Evolutionary conservation across 202 grass and related monocot species (phyloP), one percentile per base, ranked within the genome.

Genomic region (Panicum hallii): DNA sequence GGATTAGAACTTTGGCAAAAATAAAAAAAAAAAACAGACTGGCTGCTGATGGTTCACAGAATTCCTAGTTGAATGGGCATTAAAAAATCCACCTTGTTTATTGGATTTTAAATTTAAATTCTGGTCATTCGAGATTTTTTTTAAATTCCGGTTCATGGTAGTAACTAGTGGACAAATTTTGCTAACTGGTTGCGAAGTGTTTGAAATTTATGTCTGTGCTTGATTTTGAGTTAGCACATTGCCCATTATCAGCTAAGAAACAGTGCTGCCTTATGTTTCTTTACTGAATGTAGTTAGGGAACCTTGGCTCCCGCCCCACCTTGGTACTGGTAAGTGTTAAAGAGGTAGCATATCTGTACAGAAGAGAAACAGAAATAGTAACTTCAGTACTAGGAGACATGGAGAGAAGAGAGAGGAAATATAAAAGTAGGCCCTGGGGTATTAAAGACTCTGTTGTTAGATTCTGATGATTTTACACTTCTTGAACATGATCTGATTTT

Each of bases 401-500:
- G 42, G 20, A 26, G 20, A 70, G 11, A 15, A 77, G 40, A 77
- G 40, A 70, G 50, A 32, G 13, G 4, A 81, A 43, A 52, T 45
- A 3, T 8, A 44, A 32, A 30, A 28, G 15, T 58, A 19, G 22
- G 50, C 50, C 5, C 54, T 60, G 26, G 53, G 40, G 13, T 56
- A 13, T 44, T 34, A 17, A 19, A 43, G 15, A 69, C 16, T 61
- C 67, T 57, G 53, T 69, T 49, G 26, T 61, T 62, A 46, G 6
- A 1, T 70, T 28, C 17, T 19, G 30, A 38, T 79, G 56, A 68
- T 69, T 67, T 69, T 72, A 46, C 23, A 72, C 46, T 79, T 47
- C n/a, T 47, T 46, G 43, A 70, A 70, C 43, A 28, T 71, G 44
- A 52, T 57, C 46, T 72, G 67, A 45, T 69, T 56, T 74, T 86